A percentile compares a stretch with the other conserved stretches of the same genome.
These are phyloP conservation scores for Lomentospora prolificans DNA, from an alignment of 2,329 filamentous ascomycete species.

Conservation along the genomic window DNA sequence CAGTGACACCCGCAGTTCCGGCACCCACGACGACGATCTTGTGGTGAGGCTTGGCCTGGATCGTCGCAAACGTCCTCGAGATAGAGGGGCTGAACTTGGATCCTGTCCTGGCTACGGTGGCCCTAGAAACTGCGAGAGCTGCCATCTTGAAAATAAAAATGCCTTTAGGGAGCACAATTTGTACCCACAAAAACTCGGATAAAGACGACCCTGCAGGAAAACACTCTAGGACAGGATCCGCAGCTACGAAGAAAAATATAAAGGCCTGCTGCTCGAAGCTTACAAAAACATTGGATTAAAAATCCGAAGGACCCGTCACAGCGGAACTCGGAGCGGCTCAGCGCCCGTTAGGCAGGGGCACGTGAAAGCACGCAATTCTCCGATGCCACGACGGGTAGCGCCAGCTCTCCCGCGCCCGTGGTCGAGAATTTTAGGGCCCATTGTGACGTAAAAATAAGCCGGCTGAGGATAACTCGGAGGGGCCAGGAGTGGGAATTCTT, in stretches of 20 bases:
- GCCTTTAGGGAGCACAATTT: too few relatives aligned
- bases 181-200: not conserved
- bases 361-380: conserved; percentile 11
- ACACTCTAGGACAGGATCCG: too few relatives aligned
- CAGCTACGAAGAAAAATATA: too few relatives aligned
- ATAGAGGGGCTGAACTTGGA: conserved; percentile 26
- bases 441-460: too few relatives aligned
- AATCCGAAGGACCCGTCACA: not conserved
- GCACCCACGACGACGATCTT: conserved; percentile 20
- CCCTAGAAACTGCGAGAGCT: not conserved
- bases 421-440: too few relatives aligned
- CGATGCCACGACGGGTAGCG: too few relatives aligned
- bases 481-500: too few relatives aligned
- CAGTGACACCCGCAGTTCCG: conserved; percentile 22
- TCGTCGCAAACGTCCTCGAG: conserved; percentile 17
- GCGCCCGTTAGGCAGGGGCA: not conserved
- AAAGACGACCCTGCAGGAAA: too few relatives aligned
- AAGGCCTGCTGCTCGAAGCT: too few relatives aligned
- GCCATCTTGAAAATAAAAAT: not conserved
- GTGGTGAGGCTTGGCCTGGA: conserved; percentile 9
- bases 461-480: too few relatives aligned
- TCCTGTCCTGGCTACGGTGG: not conserved
- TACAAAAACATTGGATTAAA: too few relatives aligned
- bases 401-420: too few relatives aligned
- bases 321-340: not conserved